Conservation (phyloP, 2,329 filamentous ascomycete species). For the Sporothrix sp. region DNA sequence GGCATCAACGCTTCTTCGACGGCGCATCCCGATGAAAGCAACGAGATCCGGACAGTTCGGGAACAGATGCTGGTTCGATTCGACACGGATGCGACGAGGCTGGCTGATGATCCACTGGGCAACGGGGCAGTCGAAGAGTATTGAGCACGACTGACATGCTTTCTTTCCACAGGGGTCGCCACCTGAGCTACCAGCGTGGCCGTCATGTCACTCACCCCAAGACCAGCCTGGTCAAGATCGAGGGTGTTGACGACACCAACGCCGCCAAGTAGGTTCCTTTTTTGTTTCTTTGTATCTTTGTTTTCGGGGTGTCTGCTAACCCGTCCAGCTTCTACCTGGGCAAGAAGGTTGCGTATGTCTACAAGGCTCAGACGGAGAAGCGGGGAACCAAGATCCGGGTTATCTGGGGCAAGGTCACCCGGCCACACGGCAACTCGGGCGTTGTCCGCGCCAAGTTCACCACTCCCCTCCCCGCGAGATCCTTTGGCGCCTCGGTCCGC, state of each 20-base stretch:
- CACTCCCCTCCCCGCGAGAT: slow-evolving; percentile 89
- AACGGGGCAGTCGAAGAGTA: no score
- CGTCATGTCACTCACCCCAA: slow-evolving; percentile 85
- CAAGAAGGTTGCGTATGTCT: slow-evolving; percentile 98
- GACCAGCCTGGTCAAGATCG: slow-evolving; percentile 95
- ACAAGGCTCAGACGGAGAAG: slow-evolving; percentile 89
- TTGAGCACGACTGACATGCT: slow-evolving; percentile 21
- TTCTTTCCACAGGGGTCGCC: slow-evolving; percentile 64
- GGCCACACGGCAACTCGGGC: slow-evolving; percentile 70
- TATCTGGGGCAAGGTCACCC: slow-evolving; percentile 23
- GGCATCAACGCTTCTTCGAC: no score
- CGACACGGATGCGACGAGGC: neutral
- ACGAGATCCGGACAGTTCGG: no score
- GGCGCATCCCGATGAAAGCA: no score
- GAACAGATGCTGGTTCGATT: no score
- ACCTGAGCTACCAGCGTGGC: slow-evolving; percentile 94
- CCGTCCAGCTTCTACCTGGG: slow-evolving; percentile 76
- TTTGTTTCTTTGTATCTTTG: no score
- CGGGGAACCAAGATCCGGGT: slow-evolving; percentile 97
- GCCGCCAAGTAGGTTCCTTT: slow-evolving; percentile 65
- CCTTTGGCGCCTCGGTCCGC: slow-evolving; percentile 91
- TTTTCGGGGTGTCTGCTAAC: no score
- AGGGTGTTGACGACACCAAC: slow-evolving; percentile 86
- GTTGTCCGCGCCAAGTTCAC: slow-evolving; percentile 97
- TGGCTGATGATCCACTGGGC: no score